Evolutionary conservation across 2,329 filamentous ascomycete species (phyloP).

Genomic region (Sphaerulina vaccinii): DNA sequence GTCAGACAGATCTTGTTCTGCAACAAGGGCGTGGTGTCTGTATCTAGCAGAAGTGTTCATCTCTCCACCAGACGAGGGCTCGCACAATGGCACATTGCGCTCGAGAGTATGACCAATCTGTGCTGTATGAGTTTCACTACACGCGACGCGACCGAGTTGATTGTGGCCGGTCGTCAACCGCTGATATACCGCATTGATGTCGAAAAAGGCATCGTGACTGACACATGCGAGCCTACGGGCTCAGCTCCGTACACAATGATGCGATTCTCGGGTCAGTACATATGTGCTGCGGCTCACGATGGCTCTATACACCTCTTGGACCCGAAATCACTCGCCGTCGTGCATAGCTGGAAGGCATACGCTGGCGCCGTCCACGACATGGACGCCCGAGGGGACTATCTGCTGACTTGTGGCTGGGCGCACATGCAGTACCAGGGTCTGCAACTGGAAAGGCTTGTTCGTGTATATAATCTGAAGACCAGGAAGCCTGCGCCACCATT

Average conservation of each 20-base stretch:
- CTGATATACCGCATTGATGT: constrained; percentile 76
- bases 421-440: constrained; percentile 74
- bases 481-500: constrained; percentile 85
- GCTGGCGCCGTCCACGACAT: constrained; percentile 89
- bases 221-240: constrained; percentile 37
- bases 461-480: constrained; percentile 93
- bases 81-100: constrained; percentile 82
- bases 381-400: constrained; percentile 92
- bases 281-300: constrained; percentile 83
- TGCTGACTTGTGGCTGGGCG: constrained; percentile 93
- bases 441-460: constrained; percentile 88
- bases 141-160: constrained; percentile 75
- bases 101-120: constrained; percentile 78
- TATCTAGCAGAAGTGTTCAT: constrained; percentile 81
- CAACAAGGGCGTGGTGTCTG: constrained; percentile 82
- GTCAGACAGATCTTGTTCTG: constrained; percentile 89
- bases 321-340: constrained; percentile 69
- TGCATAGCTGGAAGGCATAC: constrained; percentile 90
- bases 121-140: constrained; percentile 95
- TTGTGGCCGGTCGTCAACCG: constrained; percentile 83
- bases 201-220: constrained; percentile 51
- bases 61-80: constrained; percentile 80
- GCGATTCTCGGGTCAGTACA: constrained; percentile 79
- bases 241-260: constrained; percentile 77
- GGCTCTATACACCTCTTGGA: constrained; percentile 87